A percentile compares a stretch with the other conserved stretches of the same genome.
Evolutionary conservation across 139 green algal genomes (phyloP).

Genomic region (Tetradesmus lagerheimii): DNA sequence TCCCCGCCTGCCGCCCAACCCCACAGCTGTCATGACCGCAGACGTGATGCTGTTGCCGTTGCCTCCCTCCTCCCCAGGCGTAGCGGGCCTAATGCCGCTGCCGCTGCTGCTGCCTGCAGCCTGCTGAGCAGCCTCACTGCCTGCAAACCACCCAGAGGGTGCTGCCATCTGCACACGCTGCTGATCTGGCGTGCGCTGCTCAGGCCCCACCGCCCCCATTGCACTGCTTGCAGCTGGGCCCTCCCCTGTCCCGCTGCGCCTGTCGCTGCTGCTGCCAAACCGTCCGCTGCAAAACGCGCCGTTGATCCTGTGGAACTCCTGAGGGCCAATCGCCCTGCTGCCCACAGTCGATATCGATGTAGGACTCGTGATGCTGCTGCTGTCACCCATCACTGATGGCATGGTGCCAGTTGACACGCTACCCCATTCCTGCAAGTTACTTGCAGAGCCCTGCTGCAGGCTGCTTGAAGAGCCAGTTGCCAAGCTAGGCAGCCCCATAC

Average conservation of each 20-base stretch:
- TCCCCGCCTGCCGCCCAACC: not conserved
- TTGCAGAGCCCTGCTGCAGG: not conserved
- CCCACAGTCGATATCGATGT: not conserved
- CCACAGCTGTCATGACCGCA: not conserved
- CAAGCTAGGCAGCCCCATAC: not conserved
- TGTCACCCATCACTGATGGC: constrained; percentile 22
- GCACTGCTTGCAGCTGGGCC: not conserved
- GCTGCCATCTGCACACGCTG: not conserved
- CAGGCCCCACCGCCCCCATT: not conserved
- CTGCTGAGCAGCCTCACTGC: not conserved
- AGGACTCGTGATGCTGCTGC: not conserved
- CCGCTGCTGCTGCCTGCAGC: not conserved
- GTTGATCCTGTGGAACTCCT: not conserved
- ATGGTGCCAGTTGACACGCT: constrained; percentile 27
- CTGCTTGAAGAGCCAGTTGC: not conserved
- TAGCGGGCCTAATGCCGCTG: not conserved
- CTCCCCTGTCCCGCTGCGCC: not conserved
- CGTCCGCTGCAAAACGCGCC: not conserved
- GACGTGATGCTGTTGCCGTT: not conserved
- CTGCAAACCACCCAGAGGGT: not conserved
- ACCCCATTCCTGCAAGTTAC: not conserved
- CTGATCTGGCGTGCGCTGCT: not conserved
- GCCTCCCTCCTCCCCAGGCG: not conserved
- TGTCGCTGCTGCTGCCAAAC: not conserved
- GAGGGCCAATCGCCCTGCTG: not conserved